Conservation (phyloP, 2,329 filamentous ascomycete species). For the Knoxdaviesia proteae region DNA sequence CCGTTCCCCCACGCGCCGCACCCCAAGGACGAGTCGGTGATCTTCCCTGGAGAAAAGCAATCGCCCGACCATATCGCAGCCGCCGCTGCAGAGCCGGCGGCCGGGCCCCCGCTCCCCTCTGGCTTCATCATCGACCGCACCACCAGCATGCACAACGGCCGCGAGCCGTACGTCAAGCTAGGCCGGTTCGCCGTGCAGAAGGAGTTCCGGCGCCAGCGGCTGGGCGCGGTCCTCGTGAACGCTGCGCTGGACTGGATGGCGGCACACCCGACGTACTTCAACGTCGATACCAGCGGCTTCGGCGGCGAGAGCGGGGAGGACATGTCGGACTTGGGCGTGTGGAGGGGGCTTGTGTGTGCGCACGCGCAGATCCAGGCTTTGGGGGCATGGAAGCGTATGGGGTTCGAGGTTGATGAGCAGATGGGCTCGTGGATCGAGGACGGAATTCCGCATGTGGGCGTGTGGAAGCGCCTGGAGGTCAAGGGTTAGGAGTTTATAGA, state of each 20-base stretch:
- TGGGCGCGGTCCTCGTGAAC: constrained; percentile 46
- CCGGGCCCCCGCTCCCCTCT: constrained; percentile 5
- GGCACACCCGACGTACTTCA: constrained; percentile 35
- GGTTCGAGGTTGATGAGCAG: constrained; percentile 51
- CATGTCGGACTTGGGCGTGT: constrained; percentile 28
- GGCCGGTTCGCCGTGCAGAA: constrained; percentile 54
- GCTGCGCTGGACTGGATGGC: constrained; percentile 47
- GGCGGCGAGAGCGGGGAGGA: constrained; percentile 19
- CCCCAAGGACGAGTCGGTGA: constrained; percentile 20
- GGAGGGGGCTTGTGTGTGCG: constrained; percentile 56
- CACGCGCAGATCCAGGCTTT: constrained; percentile 56
- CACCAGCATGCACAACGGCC: constrained; percentile 33
- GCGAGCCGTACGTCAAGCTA: constrained; percentile 65
- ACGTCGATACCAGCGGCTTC: constrained; percentile 21
- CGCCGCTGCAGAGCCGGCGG: constrained; percentile 4
- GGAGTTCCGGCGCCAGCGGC: constrained; percentile 41
- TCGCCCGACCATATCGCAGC: constrained; percentile 1
- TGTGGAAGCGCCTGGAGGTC: constrained; percentile 39
- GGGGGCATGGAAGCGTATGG: constrained; percentile 46
- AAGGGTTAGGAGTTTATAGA: background rate
- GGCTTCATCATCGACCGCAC: constrained; percentile 16
- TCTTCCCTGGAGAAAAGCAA: background rate
- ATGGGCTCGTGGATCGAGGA: constrained; percentile 70
- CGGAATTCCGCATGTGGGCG: constrained; percentile 66
- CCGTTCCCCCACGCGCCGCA: constrained; percentile 59